phyloP scores from a whole-genome alignment of 495 filamentous ascomycete genomes.

The Neurospora hispaniola region DNA sequence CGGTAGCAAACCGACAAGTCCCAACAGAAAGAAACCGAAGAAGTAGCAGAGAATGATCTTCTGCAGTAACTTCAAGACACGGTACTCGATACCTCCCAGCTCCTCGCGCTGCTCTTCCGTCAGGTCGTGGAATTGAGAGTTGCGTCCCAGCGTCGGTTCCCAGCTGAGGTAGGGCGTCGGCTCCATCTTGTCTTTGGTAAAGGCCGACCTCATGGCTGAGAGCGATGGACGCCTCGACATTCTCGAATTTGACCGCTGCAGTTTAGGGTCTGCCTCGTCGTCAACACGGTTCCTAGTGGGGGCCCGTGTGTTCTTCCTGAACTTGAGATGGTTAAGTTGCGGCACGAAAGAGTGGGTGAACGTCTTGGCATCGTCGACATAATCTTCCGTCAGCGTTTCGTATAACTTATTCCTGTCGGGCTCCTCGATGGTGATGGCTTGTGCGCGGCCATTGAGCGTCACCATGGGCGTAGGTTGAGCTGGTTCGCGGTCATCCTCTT shows the following conservation, averaged over 20 bases:
- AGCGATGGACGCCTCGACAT: constrained; percentile 23
- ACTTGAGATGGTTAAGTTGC: constrained; percentile 17
- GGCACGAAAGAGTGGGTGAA: constrained; percentile 16
- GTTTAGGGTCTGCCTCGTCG: constrained; percentile 1
- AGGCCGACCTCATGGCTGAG: constrained; percentile 21
- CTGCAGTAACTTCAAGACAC: constrained; percentile 75
- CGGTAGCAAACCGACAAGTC: constrained; percentile 56
- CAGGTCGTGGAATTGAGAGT: constrained; percentile 82
- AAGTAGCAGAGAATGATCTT: constrained; percentile 70
- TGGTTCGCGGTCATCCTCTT: constrained; percentile 12
- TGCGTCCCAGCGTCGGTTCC: constrained; percentile 82
- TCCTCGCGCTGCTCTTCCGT: constrained; percentile 87
- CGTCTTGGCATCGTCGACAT: constrained; percentile 26
- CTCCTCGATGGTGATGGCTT: constrained; percentile 55
- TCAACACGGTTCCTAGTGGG: constrained; percentile 8
- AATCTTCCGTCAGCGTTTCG: constrained; percentile 18
- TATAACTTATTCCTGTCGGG: constrained; percentile 33
- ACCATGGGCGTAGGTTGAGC: not conserved
- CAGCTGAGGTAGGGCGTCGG: constrained; percentile 84
- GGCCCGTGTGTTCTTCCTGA: constrained; percentile 19
- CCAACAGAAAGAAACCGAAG: constrained; percentile 62
- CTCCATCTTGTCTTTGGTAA: constrained; percentile 34
- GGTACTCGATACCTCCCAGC: constrained; percentile 88
- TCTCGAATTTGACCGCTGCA: constrained; percentile 4
- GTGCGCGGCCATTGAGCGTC: constrained; percentile 28